Percentiles rank a stretch among this genome's conserved stretches.
These are phyloP conservation scores for Penicillium angulare DNA, from an alignment of 495 filamentous ascomycete species.

Conservation along the genomic window DNA sequence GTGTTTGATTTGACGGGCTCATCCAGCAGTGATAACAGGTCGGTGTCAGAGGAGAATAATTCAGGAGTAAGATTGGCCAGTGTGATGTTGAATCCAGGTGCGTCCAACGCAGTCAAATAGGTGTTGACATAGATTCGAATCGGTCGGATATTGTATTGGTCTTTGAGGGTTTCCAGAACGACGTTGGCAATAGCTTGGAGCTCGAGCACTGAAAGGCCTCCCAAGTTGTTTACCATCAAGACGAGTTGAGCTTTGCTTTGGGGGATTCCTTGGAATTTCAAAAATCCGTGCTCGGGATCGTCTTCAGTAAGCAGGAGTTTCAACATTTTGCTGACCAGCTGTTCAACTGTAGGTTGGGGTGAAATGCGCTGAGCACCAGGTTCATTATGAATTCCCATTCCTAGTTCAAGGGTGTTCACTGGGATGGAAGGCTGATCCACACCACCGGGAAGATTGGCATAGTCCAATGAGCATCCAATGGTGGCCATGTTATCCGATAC, in stretches of 20 bases:
- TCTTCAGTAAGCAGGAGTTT: slow-evolving; percentile 6
- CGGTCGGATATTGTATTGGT: slow-evolving; percentile 5
- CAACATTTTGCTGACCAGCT: slow-evolving; percentile 6
- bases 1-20: slow-evolving; percentile 2
- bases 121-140: slow-evolving; percentile 11
- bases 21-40: slow-evolving; percentile 4
- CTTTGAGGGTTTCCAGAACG: slow-evolving; percentile 1
- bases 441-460: slow-evolving; percentile 10
- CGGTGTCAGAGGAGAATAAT: background rate
- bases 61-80: slow-evolving; percentile 9
- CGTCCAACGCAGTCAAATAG: slow-evolving; percentile 12
- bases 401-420: slow-evolving; percentile 7
- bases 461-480: slow-evolving; percentile 15
- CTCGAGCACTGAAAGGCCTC: slow-evolving; percentile 13
- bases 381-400: slow-evolving; percentile 18
- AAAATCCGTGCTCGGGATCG: slow-evolving; percentile 11
- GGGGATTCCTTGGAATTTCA: slow-evolving; percentile 7
- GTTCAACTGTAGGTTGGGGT: slow-evolving; percentile 6
- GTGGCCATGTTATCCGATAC: slow-evolving; percentile 13
- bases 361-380: slow-evolving; percentile 10
- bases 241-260: slow-evolving; percentile 3
- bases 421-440: slow-evolving; percentile 5
- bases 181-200: slow-evolving; percentile 10
- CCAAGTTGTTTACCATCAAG: slow-evolving; percentile 12
- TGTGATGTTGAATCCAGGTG: slow-evolving; percentile 13